Conservation (phyloP, 2,329 filamentous ascomycete genomes). For the Bisporella sp. region DNA sequence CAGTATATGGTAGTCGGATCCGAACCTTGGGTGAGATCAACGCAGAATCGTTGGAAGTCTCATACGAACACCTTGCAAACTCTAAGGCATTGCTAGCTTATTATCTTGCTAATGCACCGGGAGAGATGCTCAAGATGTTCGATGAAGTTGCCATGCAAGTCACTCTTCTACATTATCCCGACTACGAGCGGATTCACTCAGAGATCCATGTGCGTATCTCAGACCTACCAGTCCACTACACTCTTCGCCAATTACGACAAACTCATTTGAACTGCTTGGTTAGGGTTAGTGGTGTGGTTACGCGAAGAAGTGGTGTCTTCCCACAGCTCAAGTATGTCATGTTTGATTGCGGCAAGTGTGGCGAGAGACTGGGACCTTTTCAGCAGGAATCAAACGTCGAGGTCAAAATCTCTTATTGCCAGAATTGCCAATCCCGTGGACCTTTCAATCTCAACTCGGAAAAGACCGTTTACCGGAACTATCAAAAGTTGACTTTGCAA, state of each 20-base stretch:
- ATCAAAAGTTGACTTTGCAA: conserved; percentile 94
- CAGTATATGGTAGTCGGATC: conserved; percentile 92
- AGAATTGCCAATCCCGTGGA: conserved; percentile 90
- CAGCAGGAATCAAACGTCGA: conserved; percentile 96
- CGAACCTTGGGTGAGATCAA: conserved; percentile 95
- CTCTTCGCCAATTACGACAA: conserved; percentile 88
- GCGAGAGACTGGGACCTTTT: conserved; percentile 86
- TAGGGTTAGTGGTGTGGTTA: conserved; percentile 91
- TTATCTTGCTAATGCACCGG: conserved; percentile 90
- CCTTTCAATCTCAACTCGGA: conserved; percentile 95
- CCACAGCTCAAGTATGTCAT: conserved; percentile 98
- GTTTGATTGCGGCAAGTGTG: conserved; percentile 93
- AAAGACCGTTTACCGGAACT: conserved; percentile 97
- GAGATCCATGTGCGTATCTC: conserved; percentile 98
- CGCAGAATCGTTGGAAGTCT: conserved; percentile 91
- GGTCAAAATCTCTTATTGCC: conserved; percentile 93
- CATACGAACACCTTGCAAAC: conserved; percentile 83
- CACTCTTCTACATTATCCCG: conserved; percentile 89
- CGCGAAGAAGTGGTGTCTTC: conserved; percentile 88
- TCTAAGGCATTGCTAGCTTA: conserved; percentile 92
- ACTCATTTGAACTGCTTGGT: conserved; percentile 94
- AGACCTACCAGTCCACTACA: conserved; percentile 90
- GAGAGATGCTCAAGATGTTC: conserved; percentile 93
- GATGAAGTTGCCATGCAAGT: conserved; percentile 97
- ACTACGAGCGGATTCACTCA: conserved; percentile 94